Evolutionary conservation across 768 basidiomycete species (phyloP), one percentile per base, ranked within the genome.

Genomic region (Tubosaeta sp.): DNA sequence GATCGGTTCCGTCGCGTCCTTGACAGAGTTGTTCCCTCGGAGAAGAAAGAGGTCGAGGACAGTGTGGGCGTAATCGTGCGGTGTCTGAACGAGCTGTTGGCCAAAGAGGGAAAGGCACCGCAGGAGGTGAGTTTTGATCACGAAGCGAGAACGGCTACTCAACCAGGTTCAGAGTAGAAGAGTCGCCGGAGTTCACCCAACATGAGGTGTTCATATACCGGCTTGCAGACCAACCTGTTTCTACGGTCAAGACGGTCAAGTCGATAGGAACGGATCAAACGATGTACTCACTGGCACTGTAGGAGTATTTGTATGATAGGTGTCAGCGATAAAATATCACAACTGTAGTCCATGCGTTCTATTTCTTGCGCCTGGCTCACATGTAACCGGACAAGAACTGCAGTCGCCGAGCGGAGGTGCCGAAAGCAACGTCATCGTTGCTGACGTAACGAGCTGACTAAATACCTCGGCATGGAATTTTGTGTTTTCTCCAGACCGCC

Each of bases 1-100:
- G n/a, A n/a, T n/a, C n/a, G n/a, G n/a, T n/a, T n/a, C n/a, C n/a
- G 78, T 51, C 71, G 85, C 35, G 55, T 86, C 39, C 65, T 86
- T 48, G 65, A 60, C 13, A 74, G 80, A 59, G 80, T 89, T 3
- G 63, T 59, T 4, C 77, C 76, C 34, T 69, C 71, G 44, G 86
- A 90, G 34, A 79, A 62, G 60, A 71, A 56, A 17, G 59, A 58
- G 31, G 81, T 89, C 5, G 81, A 86, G 59, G 79, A 80, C 53
- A 82, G 78, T 0, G 84, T 83, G 13, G 86, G 86, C 8, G 71
- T 80, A 35, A 76, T 91, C 13, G 83, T 81, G 1, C 72, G 86
- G 53, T 84, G 77, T 60, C 62, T 90, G 58, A 89, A 88, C 67
- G 83, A 84, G 55, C 61, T 86, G 43, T 78, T 83, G 72, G 74